Evolutionary conservation across 192 early-diverging fungal genomes (phyloP).

Genomic region (Coemansia sp.): DNA sequence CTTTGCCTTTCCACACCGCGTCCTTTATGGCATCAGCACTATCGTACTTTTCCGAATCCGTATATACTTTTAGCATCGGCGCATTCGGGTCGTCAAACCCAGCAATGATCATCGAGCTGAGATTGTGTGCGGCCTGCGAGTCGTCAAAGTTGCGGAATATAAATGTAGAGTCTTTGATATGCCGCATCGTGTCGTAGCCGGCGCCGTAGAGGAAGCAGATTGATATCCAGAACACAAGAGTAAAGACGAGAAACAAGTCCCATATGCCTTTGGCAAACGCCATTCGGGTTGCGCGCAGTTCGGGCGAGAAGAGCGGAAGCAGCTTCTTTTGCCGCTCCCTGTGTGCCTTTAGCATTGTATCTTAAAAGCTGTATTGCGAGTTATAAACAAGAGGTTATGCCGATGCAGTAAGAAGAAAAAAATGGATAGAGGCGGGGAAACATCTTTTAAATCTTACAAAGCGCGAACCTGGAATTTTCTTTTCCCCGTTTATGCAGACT

Average conservation of each 20-base stretch:
- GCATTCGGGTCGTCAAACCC: conserved; percentile 15
- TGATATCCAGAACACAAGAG: conserved; percentile 46
- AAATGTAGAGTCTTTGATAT: conserved; percentile 39
- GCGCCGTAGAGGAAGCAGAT: conserved; percentile 47
- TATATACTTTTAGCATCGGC: conserved; percentile 19
- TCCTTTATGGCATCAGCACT: conserved; percentile 14
- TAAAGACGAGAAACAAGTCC: conserved; percentile 38
- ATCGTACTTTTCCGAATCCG: conserved; percentile 7
- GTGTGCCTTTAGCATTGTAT: conserved; percentile 27
- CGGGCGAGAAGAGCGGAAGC: conserved; percentile 45
- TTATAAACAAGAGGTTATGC: conserved; percentile 1
- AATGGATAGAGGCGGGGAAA: neutral
- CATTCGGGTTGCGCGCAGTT: conserved; percentile 46
- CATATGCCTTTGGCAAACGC: conserved; percentile 45
- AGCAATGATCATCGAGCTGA: conserved; percentile 24
- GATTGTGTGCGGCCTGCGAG: conserved; percentile 8
- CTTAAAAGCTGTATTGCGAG: neutral
- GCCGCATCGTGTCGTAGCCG: conserved; percentile 45
- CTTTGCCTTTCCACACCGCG: conserved; percentile 43
- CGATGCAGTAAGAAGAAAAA: neutral
- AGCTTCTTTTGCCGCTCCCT: conserved; percentile 41
- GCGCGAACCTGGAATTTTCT: no score
- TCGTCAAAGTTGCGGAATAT: conserved; percentile 42
- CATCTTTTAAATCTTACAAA: no score
- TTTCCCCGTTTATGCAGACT: no score